Evolutionary conservation across 164 flowering plant species (phyloP).

Genomic region (Houttuynia cordata): DNA sequence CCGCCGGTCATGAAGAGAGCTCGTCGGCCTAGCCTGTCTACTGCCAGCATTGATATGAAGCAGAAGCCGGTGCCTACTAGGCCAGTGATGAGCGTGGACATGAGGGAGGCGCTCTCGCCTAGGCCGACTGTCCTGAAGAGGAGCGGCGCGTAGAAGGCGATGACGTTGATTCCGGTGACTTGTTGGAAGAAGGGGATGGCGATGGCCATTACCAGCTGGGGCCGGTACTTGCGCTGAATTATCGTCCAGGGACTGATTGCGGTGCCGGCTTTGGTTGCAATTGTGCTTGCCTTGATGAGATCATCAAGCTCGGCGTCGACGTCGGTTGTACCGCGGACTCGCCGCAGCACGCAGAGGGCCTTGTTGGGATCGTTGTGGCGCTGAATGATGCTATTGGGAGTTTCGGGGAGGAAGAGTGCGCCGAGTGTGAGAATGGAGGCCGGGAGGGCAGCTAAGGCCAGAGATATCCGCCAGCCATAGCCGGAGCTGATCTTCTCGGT

Average conservation of each 20-base stretch:
- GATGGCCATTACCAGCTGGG: slow-evolving; percentile 18
- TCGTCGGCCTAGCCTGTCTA: slow-evolving; percentile 14
- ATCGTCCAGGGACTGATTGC: slow-evolving; percentile 8
- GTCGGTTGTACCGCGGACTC: slow-evolving; percentile 39
- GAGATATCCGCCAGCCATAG: slow-evolving; percentile 24
- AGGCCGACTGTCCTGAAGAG: slow-evolving; percentile 17
- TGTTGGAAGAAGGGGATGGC: slow-evolving; percentile 23
- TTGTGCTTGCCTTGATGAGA: slow-evolving; percentile 16
- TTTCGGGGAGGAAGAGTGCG: slow-evolving; percentile 21
- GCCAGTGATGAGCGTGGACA: slow-evolving; percentile 14
- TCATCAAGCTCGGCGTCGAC: slow-evolving; percentile 41
- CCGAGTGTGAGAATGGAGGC: slow-evolving; percentile 17
- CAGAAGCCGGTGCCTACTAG: slow-evolving; percentile 11
- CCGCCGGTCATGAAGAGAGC: slow-evolving; percentile 16
- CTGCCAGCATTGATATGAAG: slow-evolving; percentile 12
- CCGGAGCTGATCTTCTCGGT: slow-evolving; percentile 18
- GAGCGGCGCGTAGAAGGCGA: slow-evolving; percentile 19
- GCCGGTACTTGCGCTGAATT: slow-evolving; percentile 10
- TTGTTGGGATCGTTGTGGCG: slow-evolving; percentile 7
- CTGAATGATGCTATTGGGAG: slow-evolving; percentile 23
- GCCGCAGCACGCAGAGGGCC: slow-evolving; percentile 10
- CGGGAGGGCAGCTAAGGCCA: slow-evolving; percentile 19
- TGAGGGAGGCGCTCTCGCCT: slow-evolving; percentile 20
- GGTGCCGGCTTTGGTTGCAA: background rate
- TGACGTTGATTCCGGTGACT: slow-evolving; percentile 21